Evolutionary conservation across 306 rosid species (phyloP).

Genomic region (Medicago arabica): DNA sequence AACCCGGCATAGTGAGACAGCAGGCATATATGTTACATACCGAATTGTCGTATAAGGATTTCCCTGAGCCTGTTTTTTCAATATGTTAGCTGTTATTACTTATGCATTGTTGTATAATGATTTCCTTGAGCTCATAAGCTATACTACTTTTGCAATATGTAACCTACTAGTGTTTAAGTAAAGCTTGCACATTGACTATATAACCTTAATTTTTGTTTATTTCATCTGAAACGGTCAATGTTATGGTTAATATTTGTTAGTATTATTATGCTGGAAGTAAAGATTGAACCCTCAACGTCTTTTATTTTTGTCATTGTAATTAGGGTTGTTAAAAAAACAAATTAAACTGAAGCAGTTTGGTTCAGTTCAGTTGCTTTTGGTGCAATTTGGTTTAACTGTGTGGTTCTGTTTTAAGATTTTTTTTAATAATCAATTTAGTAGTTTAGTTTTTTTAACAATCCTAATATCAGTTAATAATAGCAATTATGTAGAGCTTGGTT

Average conservation of each 20-base stretch:
- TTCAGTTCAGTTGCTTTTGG: neutral
- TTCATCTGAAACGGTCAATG: too few relatives aligned
- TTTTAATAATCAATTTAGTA: too few relatives aligned
- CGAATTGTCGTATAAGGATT: conserved; percentile 65
- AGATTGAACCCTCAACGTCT: too few relatives aligned
- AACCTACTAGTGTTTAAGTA: neutral
- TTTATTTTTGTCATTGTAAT: too few relatives aligned
- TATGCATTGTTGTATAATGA: conserved; percentile 53
- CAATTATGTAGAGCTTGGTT: too few relatives aligned
- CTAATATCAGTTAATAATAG: too few relatives aligned
- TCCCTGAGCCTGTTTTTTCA: neutral
- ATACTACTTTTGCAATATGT: neutral
- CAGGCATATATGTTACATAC: conserved; percentile 83
- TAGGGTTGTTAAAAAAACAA: too few relatives aligned
- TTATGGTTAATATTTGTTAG: too few relatives aligned
- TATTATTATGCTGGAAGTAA: too few relatives aligned
- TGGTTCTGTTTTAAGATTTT: too few relatives aligned
- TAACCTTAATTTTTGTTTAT: neutral
- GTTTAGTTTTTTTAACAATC: neutral
- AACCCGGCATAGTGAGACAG: conserved; percentile 78
- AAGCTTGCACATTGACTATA: neutral
- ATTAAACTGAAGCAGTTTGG: too few relatives aligned
- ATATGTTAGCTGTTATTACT: neutral
- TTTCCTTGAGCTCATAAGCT: neutral
- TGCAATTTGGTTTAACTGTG: too few relatives aligned